A percentile compares a stretch with the other conserved stretches of the same genome.
These are phyloP conservation scores for Diplocarpon rosae DNA, from an alignment of 2,329 filamentous ascomycete genomes.

Conservation along the genomic window DNA sequence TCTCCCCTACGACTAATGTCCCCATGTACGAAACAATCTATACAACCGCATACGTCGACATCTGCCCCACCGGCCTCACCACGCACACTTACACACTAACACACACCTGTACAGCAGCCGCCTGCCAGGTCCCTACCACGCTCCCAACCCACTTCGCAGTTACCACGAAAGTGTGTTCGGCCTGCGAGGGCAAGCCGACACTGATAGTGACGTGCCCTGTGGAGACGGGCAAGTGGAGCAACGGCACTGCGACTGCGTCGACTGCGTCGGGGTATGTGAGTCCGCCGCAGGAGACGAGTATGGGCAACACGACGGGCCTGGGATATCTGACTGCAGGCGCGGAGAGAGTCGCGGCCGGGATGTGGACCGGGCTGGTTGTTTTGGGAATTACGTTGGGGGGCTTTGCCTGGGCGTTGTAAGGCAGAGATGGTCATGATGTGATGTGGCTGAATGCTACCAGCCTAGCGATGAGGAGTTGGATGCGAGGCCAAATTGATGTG, in stretches of 20 bases:
- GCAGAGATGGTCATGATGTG: background rate
- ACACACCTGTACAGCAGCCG: background rate
- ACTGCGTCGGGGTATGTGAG: no score
- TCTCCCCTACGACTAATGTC: background rate
- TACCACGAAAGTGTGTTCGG: background rate
- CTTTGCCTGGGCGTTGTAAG: background rate
- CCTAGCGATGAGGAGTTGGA: no score
- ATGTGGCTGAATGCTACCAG: background rate
- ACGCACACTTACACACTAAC: conserved; percentile 2
- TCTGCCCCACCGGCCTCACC: conserved; percentile 2
- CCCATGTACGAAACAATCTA: background rate
- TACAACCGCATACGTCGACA: conserved; percentile 2
- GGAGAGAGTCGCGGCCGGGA: background rate
- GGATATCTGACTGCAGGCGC: background rate
- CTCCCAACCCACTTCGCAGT: background rate
- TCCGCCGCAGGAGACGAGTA: no score
- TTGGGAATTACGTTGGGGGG: background rate
- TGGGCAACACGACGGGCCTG: background rate
- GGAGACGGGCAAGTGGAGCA: background rate
- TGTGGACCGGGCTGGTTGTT: background rate
- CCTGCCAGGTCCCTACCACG: background rate
- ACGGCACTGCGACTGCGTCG: background rate
- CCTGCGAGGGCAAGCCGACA: background rate
- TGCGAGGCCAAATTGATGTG: no score
- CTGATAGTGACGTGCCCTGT: background rate